Evolutionary conservation across 2,329 filamentous ascomycete genomes (phyloP).

Genomic region (Alternaria triticimaculans): DNA sequence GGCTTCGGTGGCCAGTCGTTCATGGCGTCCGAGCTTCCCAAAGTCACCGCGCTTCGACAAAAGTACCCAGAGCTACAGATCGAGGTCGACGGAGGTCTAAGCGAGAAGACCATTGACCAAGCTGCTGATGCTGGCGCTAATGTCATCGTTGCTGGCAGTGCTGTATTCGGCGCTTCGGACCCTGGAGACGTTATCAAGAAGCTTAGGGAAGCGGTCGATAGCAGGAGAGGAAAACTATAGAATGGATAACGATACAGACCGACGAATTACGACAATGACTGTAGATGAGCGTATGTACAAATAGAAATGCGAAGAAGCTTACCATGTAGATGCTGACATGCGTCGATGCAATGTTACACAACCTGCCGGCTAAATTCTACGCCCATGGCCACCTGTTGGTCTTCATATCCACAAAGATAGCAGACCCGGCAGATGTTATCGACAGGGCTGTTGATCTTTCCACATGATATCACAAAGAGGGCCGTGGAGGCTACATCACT

Average conservation of each 20-base stretch:
- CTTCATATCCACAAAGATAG: background rate
- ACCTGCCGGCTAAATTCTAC: constrained; percentile 4
- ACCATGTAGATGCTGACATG: constrained; percentile 12
- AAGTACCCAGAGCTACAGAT: constrained; percentile 94
- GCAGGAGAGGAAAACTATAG: constrained; percentile 52
- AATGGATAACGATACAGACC: background rate
- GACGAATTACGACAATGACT: background rate
- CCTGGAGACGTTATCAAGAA: constrained; percentile 85
- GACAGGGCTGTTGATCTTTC: background rate
- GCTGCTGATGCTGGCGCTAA: constrained; percentile 96
- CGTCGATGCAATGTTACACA: constrained; percentile 11
- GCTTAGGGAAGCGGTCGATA: constrained; percentile 80
- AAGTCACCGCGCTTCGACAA: constrained; percentile 82
- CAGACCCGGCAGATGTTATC: background rate
- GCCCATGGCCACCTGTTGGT: background rate
- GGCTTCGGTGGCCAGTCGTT: constrained; percentile 99
- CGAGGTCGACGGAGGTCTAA: constrained; percentile 93
- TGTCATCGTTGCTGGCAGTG: constrained; percentile 95
- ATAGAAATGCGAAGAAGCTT: background rate
- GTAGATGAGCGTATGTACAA: background rate
- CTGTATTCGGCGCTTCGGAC: constrained; percentile 91
- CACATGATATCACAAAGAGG: background rate
- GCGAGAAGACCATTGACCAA: constrained; percentile 86
- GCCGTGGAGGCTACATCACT: background rate
- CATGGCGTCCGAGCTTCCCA: constrained; percentile 94